Evolutionary conservation across 2,329 filamentous ascomycete genomes (phyloP).

Genomic region (Didymella arachidicola): DNA sequence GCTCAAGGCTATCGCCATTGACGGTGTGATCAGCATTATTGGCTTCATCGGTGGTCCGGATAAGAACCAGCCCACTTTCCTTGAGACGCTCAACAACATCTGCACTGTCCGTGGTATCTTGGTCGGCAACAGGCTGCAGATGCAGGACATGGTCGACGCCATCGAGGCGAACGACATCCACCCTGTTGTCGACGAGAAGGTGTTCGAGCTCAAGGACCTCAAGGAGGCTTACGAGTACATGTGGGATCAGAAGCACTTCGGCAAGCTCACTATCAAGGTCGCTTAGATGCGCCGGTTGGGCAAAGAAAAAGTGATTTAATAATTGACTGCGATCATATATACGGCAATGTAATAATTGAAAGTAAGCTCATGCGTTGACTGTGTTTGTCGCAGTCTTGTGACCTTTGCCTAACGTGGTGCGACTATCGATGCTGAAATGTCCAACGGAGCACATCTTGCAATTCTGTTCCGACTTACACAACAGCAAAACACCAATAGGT

Average conservation of each 20-base stretch:
- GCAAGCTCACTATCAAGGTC: slow-evolving; percentile 48
- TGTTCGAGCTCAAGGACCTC: slow-evolving; percentile 61
- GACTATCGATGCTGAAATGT: no score
- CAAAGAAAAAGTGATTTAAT: background rate
- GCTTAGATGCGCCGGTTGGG: slow-evolving; percentile 6
- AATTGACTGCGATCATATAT: background rate
- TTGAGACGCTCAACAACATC: slow-evolving; percentile 58
- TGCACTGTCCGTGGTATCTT: slow-evolving; percentile 66
- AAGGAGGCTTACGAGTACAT: slow-evolving; percentile 61
- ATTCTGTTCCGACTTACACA: no score
- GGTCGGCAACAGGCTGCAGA: slow-evolving; percentile 63
- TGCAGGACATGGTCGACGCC: slow-evolving; percentile 66
- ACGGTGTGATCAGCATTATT: slow-evolving; percentile 63
- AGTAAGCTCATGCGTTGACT: no score
- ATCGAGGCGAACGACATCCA: slow-evolving; percentile 67
- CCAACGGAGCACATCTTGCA: no score
- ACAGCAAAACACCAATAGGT: no score
- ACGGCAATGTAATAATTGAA: no score
- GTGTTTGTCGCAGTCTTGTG: no score
- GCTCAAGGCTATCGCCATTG: slow-evolving; percentile 62
- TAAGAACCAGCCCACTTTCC: slow-evolving; percentile 59
- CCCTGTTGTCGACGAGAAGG: slow-evolving; percentile 65
- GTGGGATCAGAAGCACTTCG: slow-evolving; percentile 58
- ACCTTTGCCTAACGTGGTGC: no score
- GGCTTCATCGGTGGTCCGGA: slow-evolving; percentile 63